Conservation (phyloP, 2,329 filamentous ascomycete genomes). For the Fusarium goolgardi region DNA sequence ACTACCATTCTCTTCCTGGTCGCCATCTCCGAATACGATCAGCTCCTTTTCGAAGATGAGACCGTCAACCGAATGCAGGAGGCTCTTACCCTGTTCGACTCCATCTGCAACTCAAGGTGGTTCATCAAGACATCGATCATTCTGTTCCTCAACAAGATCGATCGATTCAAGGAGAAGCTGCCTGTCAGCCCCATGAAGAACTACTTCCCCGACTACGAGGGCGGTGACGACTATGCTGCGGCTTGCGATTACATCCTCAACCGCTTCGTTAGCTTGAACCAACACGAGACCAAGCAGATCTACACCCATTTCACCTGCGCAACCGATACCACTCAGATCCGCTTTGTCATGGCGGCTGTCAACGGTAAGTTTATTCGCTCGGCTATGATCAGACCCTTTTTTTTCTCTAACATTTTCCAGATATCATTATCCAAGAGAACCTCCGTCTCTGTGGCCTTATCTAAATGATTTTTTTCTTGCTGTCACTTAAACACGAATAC, state of each 20-base stretch:
- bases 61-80: slow-evolving; percentile 96
- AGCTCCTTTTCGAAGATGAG: slow-evolving; percentile 95
- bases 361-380: slow-evolving; percentile 75
- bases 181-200: slow-evolving; percentile 85
- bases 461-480: slow-evolving; percentile 66
- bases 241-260: slow-evolving; percentile 99
- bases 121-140: slow-evolving; percentile 92
- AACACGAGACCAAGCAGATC: slow-evolving; percentile 99
- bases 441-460: slow-evolving; percentile 96
- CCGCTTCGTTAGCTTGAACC: slow-evolving; percentile 97
- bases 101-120: slow-evolving; percentile 89
- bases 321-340: slow-evolving; percentile 98
- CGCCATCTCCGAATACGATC: slow-evolving; percentile 97
- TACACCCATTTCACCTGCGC: slow-evolving; percentile 99
- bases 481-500: slow-evolving; percentile 57
- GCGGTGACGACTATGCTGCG: slow-evolving; percentile 92
- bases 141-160: slow-evolving; percentile 90
- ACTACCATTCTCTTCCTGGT: slow-evolving; percentile 97
- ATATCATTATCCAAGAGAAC: slow-evolving; percentile 99
- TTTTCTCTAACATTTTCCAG: slow-evolving; percentile 66
- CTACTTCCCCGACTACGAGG: slow-evolving; percentile 92
- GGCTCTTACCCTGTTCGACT: slow-evolving; percentile 86
- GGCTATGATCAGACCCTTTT: neutral
- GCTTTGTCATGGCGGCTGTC: slow-evolving; percentile 99
- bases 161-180: slow-evolving; percentile 88